Conservation (phyloP, 2,329 filamentous ascomycete species). For the Aspergillus terreus region DNA sequence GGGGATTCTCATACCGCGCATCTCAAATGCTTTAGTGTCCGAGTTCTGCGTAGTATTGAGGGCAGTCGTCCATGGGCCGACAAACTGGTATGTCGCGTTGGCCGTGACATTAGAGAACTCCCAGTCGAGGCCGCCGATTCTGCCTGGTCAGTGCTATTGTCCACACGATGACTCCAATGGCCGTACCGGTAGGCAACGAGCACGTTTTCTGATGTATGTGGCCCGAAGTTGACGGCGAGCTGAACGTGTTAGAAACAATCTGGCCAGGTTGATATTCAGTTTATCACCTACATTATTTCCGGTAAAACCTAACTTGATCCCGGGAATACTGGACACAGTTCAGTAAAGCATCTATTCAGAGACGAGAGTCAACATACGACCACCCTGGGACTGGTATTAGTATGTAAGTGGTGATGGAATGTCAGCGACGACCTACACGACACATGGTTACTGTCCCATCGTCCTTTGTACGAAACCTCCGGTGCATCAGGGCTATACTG, state of each 20-base stretch:
- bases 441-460: conserved; percentile 59
- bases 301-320: conserved; percentile 55
- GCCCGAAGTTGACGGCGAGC: conserved; percentile 54
- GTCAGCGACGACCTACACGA: conserved; percentile 40
- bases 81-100: conserved; percentile 54
- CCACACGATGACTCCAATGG: not conserved
- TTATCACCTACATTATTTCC: conserved; percentile 42
- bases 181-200: conserved; percentile 50
- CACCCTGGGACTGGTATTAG: conserved; percentile 37
- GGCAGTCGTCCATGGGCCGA: conserved; percentile 38
- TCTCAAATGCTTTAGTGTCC: conserved; percentile 50
- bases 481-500: conserved; percentile 51
- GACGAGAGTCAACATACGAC: conserved; percentile 44
- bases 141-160: conserved; percentile 14
- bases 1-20: conserved; percentile 37
- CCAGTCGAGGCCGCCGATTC: conserved; percentile 59
- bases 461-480: conserved; percentile 59
- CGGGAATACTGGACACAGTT: conserved; percentile 38
- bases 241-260: conserved; percentile 11
- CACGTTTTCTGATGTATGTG: conserved; percentile 47
- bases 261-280: not conserved
- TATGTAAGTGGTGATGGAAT: conserved; percentile 1
- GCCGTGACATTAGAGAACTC: conserved; percentile 58
- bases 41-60: conserved; percentile 43
- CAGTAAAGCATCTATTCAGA: not conserved